A percentile compares a stretch with the other conserved stretches of the same genome.
phyloP scores from a whole-genome alignment of 805 yeast species.

The Ogataea zsoltii region DNA sequence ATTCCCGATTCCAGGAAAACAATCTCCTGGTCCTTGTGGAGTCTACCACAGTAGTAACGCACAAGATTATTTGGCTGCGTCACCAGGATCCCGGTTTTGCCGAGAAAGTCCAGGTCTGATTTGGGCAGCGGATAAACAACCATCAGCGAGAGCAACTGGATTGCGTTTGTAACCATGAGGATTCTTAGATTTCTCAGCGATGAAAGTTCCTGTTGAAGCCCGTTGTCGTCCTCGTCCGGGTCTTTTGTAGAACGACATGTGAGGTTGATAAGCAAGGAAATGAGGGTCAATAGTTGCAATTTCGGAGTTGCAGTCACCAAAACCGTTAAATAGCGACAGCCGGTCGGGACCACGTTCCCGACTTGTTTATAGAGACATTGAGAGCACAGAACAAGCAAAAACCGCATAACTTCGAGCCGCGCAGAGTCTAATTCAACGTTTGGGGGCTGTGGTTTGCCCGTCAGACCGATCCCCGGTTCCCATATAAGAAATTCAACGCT shows the following conservation, averaged over 20 bases:
- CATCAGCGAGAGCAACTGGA: slow-evolving; percentile 63
- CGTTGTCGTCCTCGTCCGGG: slow-evolving; percentile 42
- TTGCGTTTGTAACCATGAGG: slow-evolving; percentile 51
- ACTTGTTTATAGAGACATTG: slow-evolving; percentile 55
- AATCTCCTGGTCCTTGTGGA: slow-evolving; percentile 58
- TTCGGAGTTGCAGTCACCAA: slow-evolving; percentile 52
- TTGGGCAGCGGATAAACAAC: slow-evolving; percentile 64
- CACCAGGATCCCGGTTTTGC: slow-evolving; percentile 32
- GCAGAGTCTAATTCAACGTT: slow-evolving; percentile 54
- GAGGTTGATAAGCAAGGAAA: slow-evolving; percentile 71
- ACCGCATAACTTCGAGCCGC: slow-evolving; percentile 64
- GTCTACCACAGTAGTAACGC: slow-evolving; percentile 50
- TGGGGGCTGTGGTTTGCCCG: slow-evolving; percentile 30
- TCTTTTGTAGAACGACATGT: slow-evolving; percentile 50
- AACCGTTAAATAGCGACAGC: slow-evolving; percentile 61
- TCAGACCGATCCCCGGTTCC: slow-evolving; percentile 78
- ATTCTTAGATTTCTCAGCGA: slow-evolving; percentile 43
- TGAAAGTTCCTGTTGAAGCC: slow-evolving; percentile 37
- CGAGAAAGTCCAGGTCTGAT: slow-evolving; percentile 39
- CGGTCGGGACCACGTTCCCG: slow-evolving; percentile 44
- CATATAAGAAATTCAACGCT: slow-evolving; percentile 49
- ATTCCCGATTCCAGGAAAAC: slow-evolving; percentile 48
- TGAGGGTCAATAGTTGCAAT: slow-evolving; percentile 47
- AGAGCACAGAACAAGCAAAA: slow-evolving; percentile 63
- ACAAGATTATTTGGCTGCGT: slow-evolving; percentile 47